These are phyloP conservation scores for Xylona heveae DNA, from an alignment of 495 filamentous ascomycete genomes.

Conservation along the genomic window DNA sequence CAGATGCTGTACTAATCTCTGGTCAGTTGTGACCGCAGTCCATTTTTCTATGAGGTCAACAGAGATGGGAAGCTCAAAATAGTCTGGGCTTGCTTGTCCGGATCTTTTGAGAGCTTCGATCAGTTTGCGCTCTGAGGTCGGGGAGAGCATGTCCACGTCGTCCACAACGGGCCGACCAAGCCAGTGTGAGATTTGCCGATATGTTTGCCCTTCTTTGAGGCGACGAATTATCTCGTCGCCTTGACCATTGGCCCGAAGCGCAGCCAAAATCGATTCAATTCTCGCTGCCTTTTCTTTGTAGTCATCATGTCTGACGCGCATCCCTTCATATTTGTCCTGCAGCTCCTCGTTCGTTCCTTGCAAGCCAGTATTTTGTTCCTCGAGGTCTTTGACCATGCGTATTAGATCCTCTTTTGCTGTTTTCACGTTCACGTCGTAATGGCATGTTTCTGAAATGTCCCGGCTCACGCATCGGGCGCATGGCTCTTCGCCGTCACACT, in stretches of 20 bases:
- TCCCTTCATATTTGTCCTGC: no score
- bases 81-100: neutral
- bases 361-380: neutral
- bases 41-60: no score
- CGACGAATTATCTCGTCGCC: neutral
- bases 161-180: neutral
- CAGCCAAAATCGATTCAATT: neutral
- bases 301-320: no score
- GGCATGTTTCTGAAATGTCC: neutral
- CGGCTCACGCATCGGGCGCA: neutral
- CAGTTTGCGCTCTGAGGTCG: neutral
- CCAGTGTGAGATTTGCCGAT: neutral
- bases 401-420: neutral
- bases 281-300: no score
- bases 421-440: neutral
- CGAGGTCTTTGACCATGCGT: neutral
- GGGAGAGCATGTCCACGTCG: neutral
- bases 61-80: no score
- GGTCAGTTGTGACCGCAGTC: constrained; percentile 39
- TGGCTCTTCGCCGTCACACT: neutral
- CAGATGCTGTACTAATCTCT: constrained; percentile 35
- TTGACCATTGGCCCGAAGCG: neutral
- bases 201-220: neutral
- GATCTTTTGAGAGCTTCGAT: neutral
- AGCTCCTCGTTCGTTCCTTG: no score